Conservation (phyloP, 768 basidiomycete species). For the Leccinum rimulosum region DNA sequence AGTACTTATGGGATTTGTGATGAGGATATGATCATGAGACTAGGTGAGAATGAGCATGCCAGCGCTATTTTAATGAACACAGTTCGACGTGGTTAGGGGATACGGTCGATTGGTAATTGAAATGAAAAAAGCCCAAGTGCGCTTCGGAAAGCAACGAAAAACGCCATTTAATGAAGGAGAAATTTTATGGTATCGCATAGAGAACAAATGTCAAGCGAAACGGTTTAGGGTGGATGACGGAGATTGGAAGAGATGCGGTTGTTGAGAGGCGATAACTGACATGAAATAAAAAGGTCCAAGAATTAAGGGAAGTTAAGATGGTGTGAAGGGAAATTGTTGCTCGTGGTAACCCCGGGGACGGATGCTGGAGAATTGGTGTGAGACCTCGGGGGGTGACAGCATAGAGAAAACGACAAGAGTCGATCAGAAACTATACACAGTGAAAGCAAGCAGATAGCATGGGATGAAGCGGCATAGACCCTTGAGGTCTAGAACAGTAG, state of each 20-base stretch:
- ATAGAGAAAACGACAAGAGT: constrained; percentile 10
- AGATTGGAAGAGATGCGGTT: constrained; percentile 2
- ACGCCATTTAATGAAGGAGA: not conserved
- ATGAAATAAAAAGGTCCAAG: constrained; percentile 18
- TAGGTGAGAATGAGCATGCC: constrained; percentile 2
- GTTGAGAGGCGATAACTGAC: constrained; percentile 11
- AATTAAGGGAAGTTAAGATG: constrained; percentile 8
- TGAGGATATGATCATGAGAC: not conserved
- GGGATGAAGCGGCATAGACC: constrained; percentile 4
- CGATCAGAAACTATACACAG: constrained; percentile 24
- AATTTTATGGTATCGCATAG: not conserved
- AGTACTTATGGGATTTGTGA: not conserved
- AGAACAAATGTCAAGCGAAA: not conserved
- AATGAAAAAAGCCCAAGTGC: not conserved
- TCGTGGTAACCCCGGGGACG: not conserved
- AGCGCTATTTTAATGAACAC: constrained; percentile 8
- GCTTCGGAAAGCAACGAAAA: not conserved
- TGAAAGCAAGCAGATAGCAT: constrained; percentile 19
- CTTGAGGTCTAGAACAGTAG: constrained; percentile 7
- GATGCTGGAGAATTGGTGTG: not conserved
- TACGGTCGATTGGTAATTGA: not conserved
- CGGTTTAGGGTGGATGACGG: not conserved
- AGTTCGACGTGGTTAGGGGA: constrained; percentile 2
- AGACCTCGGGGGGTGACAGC: constrained; percentile 7
- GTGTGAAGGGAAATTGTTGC: not conserved